Percentiles rank a stretch among this genome's conserved stretches.
Evolutionary conservation across 371 early-diverging fungal genomes (phyloP).

Genomic region (Basidiobolus meristosporus): DNA sequence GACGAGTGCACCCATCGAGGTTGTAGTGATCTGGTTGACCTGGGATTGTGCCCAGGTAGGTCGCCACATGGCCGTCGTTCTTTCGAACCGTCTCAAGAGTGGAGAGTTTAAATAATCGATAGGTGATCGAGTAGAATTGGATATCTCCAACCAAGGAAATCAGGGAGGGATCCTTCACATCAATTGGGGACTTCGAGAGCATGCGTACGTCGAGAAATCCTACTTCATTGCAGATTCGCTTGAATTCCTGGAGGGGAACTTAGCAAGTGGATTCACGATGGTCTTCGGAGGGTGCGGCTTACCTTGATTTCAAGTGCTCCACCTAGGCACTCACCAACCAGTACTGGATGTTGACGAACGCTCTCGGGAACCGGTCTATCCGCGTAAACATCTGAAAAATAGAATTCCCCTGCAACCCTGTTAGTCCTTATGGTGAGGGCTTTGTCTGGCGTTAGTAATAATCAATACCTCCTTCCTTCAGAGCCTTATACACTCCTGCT

Average conservation of each 20-base stretch:
- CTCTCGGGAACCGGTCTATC: not conserved
- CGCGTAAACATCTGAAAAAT: conserved; percentile 1
- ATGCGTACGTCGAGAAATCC: not conserved
- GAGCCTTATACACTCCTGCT: conserved; percentile 12
- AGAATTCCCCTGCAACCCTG: not conserved
- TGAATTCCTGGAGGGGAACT: not conserved
- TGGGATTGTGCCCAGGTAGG: not conserved
- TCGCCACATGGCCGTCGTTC: not conserved
- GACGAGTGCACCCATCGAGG: no score
- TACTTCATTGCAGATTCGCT: not conserved
- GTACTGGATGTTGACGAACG: not conserved
- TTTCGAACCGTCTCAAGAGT: not conserved
- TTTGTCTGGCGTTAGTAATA: no score
- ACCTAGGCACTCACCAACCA: not conserved
- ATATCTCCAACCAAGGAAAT: not conserved
- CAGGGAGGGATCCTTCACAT: not conserved
- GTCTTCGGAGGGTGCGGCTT: not conserved
- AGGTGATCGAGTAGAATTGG: not conserved
- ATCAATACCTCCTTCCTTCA: no score
- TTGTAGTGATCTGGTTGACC: not conserved
- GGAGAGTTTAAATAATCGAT: not conserved
- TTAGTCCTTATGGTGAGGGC: no score
- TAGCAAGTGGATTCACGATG: not conserved
- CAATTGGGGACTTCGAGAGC: not conserved
- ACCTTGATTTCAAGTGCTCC: not conserved